These are phyloP conservation scores for Wickerhamomyces strasburgensis DNA, from an alignment of 805 yeast genomes.

Conservation along the genomic window DNA sequence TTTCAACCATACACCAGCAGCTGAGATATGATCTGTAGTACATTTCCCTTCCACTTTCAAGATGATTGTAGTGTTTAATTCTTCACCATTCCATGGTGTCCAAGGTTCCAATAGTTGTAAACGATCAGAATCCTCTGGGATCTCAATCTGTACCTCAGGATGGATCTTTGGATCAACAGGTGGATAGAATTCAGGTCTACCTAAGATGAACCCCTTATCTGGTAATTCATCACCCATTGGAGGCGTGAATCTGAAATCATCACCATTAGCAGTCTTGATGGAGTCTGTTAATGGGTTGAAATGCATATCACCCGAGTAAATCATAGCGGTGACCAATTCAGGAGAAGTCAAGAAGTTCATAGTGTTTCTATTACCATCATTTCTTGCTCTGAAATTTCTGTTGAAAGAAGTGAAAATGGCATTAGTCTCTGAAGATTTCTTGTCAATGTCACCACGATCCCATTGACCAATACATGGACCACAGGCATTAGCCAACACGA, in stretches of 20 bases:
- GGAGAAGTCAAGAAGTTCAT: slow-evolving; percentile 99
- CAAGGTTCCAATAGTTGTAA: slow-evolving; percentile 89
- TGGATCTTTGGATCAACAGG: slow-evolving; percentile 60
- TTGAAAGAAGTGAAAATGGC: slow-evolving; percentile 96
- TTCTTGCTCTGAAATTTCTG: slow-evolving; percentile 96
- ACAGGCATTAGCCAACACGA: slow-evolving; percentile 94
- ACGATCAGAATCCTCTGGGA: slow-evolving; percentile 88
- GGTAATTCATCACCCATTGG: slow-evolving; percentile 87
- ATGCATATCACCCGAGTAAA: slow-evolving; percentile 86
- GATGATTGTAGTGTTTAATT: slow-evolving; percentile 67
- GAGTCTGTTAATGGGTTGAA: slow-evolving; percentile 89
- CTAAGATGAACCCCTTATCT: slow-evolving; percentile 65
- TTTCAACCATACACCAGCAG: slow-evolving; percentile 98
- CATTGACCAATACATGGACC: slow-evolving; percentile 99
- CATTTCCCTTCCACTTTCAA: slow-evolving; percentile 96
- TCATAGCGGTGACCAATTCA: slow-evolving; percentile 95
- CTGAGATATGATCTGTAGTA: slow-evolving; percentile 97
- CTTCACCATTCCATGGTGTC: slow-evolving; percentile 80
- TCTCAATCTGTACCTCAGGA: slow-evolving; percentile 54
- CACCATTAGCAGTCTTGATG: slow-evolving; percentile 67
- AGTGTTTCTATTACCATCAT: slow-evolving; percentile 96
- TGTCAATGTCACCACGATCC: slow-evolving; percentile 83
- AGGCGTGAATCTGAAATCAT: slow-evolving; percentile 69
- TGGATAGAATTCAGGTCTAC: slow-evolving; percentile 74
- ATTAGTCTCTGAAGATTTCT: slow-evolving; percentile 61